These are phyloP conservation scores for Arthrobotrys musiformis DNA, from an alignment of 2,329 filamentous ascomycete genomes.

Conservation along the genomic window DNA sequence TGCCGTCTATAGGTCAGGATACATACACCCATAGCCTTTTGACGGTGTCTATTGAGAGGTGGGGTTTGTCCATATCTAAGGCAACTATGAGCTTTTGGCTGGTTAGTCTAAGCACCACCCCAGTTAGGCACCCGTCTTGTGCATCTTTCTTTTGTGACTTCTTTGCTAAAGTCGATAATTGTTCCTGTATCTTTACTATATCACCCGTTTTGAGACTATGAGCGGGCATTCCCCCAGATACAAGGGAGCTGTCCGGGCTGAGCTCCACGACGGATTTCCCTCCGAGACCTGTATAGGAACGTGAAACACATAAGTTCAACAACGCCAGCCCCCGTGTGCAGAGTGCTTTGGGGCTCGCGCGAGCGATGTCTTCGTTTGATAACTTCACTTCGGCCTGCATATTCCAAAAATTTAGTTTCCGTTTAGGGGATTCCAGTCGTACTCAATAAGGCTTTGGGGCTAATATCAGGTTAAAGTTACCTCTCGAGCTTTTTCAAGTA, in stretches of 20 bases:
- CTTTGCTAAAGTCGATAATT: slow-evolving; percentile 76
- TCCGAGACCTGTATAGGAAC: slow-evolving; percentile 86
- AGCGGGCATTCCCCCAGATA: slow-evolving; percentile 70
- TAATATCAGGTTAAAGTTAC: not conserved
- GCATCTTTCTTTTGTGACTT: slow-evolving; percentile 76
- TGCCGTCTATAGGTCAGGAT: not conserved
- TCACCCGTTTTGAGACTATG: slow-evolving; percentile 81
- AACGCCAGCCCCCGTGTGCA: slow-evolving; percentile 82
- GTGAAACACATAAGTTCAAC: slow-evolving; percentile 77
- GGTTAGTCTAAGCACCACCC: slow-evolving; percentile 75
- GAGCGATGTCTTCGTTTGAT: slow-evolving; percentile 13
- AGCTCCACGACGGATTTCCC: slow-evolving; percentile 92
- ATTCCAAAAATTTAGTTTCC: not conserved
- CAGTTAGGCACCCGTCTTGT: slow-evolving; percentile 73
- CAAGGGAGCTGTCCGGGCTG: slow-evolving; percentile 74
- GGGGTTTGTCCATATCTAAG: slow-evolving; percentile 75
- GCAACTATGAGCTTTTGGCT: slow-evolving; percentile 73
- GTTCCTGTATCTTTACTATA: slow-evolving; percentile 79
- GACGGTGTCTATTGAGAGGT: slow-evolving; percentile 61
- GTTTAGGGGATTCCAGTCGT: not conserved
- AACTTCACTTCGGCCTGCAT: slow-evolving; percentile 19
- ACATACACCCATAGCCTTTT: slow-evolving; percentile 45
- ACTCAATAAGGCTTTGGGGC: not conserved
- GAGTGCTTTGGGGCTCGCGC: slow-evolving; percentile 13
- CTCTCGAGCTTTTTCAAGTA: slow-evolving; percentile 30